Evolutionary conservation across 176 grass and related monocot species (phyloP), one percentile per base, ranked within the genome.

Genomic region (Cenchrus fungigraminus): DNA sequence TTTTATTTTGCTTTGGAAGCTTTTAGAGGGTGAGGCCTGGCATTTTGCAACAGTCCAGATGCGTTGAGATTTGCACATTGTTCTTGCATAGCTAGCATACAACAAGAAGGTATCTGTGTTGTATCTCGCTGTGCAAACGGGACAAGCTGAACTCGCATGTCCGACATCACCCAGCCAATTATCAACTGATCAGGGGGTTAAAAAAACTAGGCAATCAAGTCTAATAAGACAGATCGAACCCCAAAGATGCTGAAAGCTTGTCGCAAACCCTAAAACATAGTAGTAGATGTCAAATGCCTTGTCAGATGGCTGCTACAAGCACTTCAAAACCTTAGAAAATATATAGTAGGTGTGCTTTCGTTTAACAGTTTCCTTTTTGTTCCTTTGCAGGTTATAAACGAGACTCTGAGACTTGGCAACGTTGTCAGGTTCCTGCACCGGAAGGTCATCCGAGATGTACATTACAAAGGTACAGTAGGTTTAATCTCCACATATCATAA

Each of bases 351-450:
- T 12, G n/a, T 11, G 59, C 6, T 0, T 9, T 13, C 17, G 14
- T 37, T 0, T 45, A 19, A 46, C 50, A 58, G 8, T 13, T 59
- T 45, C 12, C 4, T 22, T 77, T 14, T 12, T 7, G 40, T 84
- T 65, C 6, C 31, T 77, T 14, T 94, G 68, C 83, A 99, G 97
- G 94, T 99, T 63, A 94, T 99, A 86, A 96, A 93, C 17, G 97
- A 99, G 88, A 99, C 97, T 19, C 73, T 99, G 45, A 82, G 97
- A 37, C 90, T 96, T n/a, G 97, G 97, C 45, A 99, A 99, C 81
- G 91, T 99, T 17, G 94, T 99, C 54, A 94, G 91, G 66, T 99
- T 96, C 84, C 88, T 99, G 12, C 97, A 99, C 87, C 86, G 97
- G 56, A 99, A 96, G 76, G 93, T 89, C 75, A 92, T 94, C 32